Conservation (phyloP, 305 asterid genomes). For the Fraxinus albicans region DNA sequence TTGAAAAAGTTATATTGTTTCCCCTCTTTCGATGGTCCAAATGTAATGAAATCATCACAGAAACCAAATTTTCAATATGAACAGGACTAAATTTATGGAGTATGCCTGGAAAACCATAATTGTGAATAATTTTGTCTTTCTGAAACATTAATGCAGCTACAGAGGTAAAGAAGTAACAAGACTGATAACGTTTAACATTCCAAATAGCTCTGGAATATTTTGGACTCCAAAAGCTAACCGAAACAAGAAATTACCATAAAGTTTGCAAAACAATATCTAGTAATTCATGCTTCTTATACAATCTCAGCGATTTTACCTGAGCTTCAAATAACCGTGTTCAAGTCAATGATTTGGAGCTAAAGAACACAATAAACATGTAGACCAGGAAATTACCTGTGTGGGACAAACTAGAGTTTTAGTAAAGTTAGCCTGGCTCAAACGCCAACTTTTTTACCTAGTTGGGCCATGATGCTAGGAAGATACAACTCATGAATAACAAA, state of each 20-base stretch:
- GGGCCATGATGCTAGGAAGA: too few relatives aligned
- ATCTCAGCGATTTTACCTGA: too few relatives aligned
- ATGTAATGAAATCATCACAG: not conserved
- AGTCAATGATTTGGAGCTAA: too few relatives aligned
- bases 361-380: too few relatives aligned
- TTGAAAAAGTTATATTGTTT: not conserved
- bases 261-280: not conserved
- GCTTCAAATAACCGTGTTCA: too few relatives aligned
- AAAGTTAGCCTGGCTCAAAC: too few relatives aligned
- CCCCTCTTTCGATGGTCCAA: not conserved
- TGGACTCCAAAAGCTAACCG: not conserved
- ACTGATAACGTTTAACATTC: not conserved
- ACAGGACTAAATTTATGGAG: not conserved
- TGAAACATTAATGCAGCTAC: not conserved
- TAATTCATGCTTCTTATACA: too few relatives aligned
- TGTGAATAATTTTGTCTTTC: not conserved
- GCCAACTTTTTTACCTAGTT: too few relatives aligned
- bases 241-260: not conserved
- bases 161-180: not conserved
- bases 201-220: not conserved
- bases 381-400: too few relatives aligned
- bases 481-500: too few relatives aligned
- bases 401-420: too few relatives aligned
- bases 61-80: not conserved
- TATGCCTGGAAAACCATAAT: not conserved